Percentiles rank a stretch among this genome's conserved stretches.
Evolutionary conservation across 768 basidiomycete genomes (phyloP).

Genomic region (Austroboletus eburneus): DNA sequence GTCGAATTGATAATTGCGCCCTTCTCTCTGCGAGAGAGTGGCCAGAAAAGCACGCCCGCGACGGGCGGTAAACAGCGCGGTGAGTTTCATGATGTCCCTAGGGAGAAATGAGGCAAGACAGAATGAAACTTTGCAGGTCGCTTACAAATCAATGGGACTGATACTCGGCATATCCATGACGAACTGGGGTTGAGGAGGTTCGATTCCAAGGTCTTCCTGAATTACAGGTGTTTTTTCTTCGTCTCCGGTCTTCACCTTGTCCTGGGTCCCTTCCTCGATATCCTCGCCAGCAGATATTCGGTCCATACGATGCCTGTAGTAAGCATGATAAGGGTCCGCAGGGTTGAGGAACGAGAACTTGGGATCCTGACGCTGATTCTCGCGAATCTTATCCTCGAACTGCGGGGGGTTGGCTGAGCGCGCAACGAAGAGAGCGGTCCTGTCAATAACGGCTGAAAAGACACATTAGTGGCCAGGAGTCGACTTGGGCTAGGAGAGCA

Average conservation of each 20-base stretch:
- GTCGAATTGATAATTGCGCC: constrained; percentile 96
- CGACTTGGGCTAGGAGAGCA: not conserved
- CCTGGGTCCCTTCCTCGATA: constrained; percentile 52
- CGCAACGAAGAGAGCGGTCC: constrained; percentile 88
- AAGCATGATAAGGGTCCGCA: constrained; percentile 96
- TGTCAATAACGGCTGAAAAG: constrained; percentile 82
- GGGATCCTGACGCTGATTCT: constrained; percentile 92
- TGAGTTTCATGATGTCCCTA: constrained; percentile 94
- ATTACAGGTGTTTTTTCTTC: constrained; percentile 29
- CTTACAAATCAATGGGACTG: constrained; percentile 86
- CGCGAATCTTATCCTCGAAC: constrained; percentile 96
- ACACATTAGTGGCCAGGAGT: constrained; percentile 6
- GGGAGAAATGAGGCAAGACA: constrained; percentile 2
- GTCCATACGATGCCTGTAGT: constrained; percentile 91
- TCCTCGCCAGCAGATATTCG: constrained; percentile 73
- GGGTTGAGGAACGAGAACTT: constrained; percentile 99
- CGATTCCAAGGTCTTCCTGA: constrained; percentile 61
- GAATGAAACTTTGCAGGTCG: constrained; percentile 13
- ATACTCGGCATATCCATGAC: constrained; percentile 84
- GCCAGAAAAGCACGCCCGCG: constrained; percentile 85
- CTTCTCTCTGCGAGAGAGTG: constrained; percentile 81
- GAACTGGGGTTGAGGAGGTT: constrained; percentile 81
- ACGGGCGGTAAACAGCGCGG: constrained; percentile 92
- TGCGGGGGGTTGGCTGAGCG: constrained; percentile 89
- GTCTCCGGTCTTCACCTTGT: constrained; percentile 40